Base-by-base conservation (phyloP, 257 asterid species). In the Scutellaria minor region DNA sequence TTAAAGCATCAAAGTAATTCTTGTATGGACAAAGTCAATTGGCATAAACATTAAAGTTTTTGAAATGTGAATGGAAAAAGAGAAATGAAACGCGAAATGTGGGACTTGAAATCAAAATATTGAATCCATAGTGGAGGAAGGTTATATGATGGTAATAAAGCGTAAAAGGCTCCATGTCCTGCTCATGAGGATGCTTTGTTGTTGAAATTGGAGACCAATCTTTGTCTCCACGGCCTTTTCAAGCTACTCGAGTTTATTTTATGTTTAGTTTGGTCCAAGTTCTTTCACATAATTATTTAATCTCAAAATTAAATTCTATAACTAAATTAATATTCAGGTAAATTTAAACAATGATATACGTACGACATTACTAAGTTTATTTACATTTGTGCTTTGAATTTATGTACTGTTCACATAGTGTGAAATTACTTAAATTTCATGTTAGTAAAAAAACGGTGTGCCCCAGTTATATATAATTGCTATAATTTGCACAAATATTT, bases 171-270 rank as follows among this genome's bases (percentile, higher is more conserved):
- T 31, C 37, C 37, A 2, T 31, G 13, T 58, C 56, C 79, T 15
- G 14, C n/a, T 77, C 47, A 68, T 77, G 64, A 70, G 75, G 75
- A 14, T 31, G 53, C 27, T 74, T 78, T 66, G 83, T 67, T 41
- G 66, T 66, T 37, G 66, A 66, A 60, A 56, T 52, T 81, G 83
- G 81, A 78, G 85, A 80, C 74, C 79, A 22, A 64, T 60, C 24
- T 55, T 65, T 47, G 77, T 66, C 78, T 78, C 78, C 77, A 74
- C 77, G 65, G 40, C 68, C 45, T 68, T 67, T 58, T 50, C 31
- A 13, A 61, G 7, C 24, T 60, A 37, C 12, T 39, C 2, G 14
- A 37, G 13, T 59, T 7, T 6, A 7, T 15, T 52, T 6, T 52
- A 5, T 0, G 1, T 6, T 35, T 2, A 0, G 6, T 45, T 7